Base-by-base conservation (phyloP, 306 rosid genomes). In the Neltuma alba region DNA sequence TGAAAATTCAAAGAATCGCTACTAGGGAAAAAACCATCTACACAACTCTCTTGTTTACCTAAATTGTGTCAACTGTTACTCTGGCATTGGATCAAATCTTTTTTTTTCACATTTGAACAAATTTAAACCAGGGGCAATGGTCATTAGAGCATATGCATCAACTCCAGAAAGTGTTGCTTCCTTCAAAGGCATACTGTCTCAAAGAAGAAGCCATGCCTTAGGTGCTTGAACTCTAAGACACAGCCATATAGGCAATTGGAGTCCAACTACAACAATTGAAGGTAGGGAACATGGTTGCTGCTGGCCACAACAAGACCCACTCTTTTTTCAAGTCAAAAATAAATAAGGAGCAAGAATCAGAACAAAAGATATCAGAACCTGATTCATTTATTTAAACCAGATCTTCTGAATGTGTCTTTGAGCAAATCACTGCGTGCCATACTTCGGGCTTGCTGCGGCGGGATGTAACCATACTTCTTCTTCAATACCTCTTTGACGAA, bases 401-500 rank as follows among this genome's bases (percentile, higher is more conserved):
- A 79, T 77, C 84, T 84, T 76, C 78, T 88, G 31, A 90, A 42
- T 42, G 91, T 84, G 38, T 88, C 89, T 79, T 72, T 84, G 31
- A 88, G 82, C 25, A 86, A 83, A 64, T 88, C 88, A 65, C 63
- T 78, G 42, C 89, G 87, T 82, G 92, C 93, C 78, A 68, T 82
- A 13, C 84, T 79, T 60, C 87, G 85, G 68, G 88, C 93, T 83
- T 87, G 81, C 63, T 84, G 88, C 58, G 96, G 97, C 2, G 92
- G 83, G 58, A 75, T 65, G 70, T 87, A 84, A 41, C 92, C 97
- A 55, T 92, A 89, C 84, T 92, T 94, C 80, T 86, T 86, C 40
- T 55, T 88, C 74, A 92, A 60, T 2, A 85, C 80, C 67, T 86
- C 91, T 81, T 36, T 73, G 41, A 93, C 96, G 0, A 86, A 78